phyloP scores from a whole-genome alignment of 2,329 filamentous ascomycete species.

The Ceratocystis eucalypticola region DNA sequence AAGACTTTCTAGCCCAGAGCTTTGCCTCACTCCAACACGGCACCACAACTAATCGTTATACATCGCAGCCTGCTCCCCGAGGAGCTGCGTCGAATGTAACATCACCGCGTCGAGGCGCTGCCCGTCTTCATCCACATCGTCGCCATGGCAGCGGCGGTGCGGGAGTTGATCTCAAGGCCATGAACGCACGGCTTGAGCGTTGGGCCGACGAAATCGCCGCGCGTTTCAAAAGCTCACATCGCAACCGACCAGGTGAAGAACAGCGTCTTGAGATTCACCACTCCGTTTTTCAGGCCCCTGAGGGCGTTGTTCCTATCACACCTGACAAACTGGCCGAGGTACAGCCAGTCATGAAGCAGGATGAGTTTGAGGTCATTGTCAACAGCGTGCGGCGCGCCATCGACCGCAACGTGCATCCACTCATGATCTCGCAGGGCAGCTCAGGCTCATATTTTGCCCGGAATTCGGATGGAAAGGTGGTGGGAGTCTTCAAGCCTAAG shows the following conservation, averaged over 20 bases:
- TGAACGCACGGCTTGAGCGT: conserved; percentile 84
- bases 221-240: conserved; percentile 72
- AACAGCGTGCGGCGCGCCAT: conserved; percentile 86
- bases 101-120: conserved; percentile 28
- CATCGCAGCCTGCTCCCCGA: conserved; percentile 43
- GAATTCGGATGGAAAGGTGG: conserved; percentile 80
- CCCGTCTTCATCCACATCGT: conserved; percentile 12
- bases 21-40: conserved; percentile 42
- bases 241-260: conserved; percentile 43
- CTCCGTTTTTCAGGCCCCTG: conserved; percentile 87
- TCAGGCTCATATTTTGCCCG: conserved; percentile 96
- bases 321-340: conserved; percentile 56
- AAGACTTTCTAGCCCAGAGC: conserved; percentile 42
- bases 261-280: conserved; percentile 91
- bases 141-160: conserved; percentile 56
- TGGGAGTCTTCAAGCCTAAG: conserved; percentile 97
- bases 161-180: conserved; percentile 93
- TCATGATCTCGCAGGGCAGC: conserved; percentile 92
- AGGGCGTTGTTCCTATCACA: conserved; percentile 69
- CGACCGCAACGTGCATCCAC: conserved; percentile 78
- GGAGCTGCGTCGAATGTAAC: conserved; percentile 38
- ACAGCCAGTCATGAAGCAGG: conserved; percentile 55
- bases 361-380: conserved; percentile 75
- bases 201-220: conserved; percentile 98
- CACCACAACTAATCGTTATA: conserved; percentile 43